Evolutionary conservation across 495 filamentous ascomycete species (phyloP).

Genomic region (Lasiosphaeria miniovina): DNA sequence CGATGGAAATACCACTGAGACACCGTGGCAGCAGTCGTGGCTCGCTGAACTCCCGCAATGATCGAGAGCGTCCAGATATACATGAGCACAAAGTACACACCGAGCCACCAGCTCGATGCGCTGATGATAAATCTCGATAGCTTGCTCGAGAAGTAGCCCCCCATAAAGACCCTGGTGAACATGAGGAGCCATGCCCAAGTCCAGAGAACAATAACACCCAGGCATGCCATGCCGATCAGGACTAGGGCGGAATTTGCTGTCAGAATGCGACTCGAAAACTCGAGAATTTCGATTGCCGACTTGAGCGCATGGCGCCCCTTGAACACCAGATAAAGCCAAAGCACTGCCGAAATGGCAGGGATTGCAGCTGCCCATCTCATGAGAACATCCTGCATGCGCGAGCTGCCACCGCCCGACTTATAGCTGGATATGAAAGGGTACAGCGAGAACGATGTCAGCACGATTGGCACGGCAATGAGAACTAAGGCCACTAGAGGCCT

Average conservation of each 20-base stretch:
- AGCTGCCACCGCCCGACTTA: constrained; percentile 64
- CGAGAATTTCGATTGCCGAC: constrained; percentile 79
- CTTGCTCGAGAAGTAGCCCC: constrained; percentile 65
- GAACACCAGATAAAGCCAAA: constrained; percentile 81
- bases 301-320: constrained; percentile 74
- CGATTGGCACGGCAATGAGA: constrained; percentile 76
- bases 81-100: constrained; percentile 82
- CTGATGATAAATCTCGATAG: constrained; percentile 71
- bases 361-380: constrained; percentile 87
- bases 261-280: constrained; percentile 86
- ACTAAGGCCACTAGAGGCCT: constrained; percentile 74
- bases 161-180: constrained; percentile 93
- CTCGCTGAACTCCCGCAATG: constrained; percentile 79
- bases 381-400: constrained; percentile 74
- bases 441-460: constrained; percentile 81
- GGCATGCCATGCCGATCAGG: constrained; percentile 72
- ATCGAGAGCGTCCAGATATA: constrained; percentile 93
- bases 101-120: constrained; percentile 86
- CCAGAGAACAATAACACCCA: constrained; percentile 76
- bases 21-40: constrained; percentile 90
- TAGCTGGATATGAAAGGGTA: constrained; percentile 92
- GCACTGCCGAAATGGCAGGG: constrained; percentile 65
- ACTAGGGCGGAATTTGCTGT: constrained; percentile 80
- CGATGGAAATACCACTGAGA: constrained; percentile 99
- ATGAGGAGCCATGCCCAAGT: constrained; percentile 95